Conservation (phyloP, 768 basidiomycete genomes). For the Dentipellis fragilis region DNA sequence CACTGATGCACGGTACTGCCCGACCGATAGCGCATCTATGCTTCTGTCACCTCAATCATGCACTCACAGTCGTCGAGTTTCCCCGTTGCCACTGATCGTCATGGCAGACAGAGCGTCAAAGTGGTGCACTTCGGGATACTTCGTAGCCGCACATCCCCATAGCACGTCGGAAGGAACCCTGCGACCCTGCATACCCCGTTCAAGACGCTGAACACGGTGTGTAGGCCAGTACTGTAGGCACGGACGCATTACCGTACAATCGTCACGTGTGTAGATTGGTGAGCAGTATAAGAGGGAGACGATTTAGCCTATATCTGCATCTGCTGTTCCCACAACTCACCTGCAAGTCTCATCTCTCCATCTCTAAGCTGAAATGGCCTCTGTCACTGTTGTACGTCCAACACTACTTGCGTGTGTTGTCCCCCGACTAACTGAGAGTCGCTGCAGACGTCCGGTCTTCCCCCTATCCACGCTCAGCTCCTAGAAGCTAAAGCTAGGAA, state of each 20-base stretch:
- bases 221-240: too few species aligned
- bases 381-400: background rate
- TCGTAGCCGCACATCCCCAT: too few species aligned
- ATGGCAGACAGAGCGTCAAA: too few species aligned
- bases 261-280: background rate
- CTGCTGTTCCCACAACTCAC: background rate
- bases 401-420: background rate
- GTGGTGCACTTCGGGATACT: too few species aligned
- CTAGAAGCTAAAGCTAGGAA: conserved; percentile 59
- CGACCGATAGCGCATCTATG: too few species aligned
- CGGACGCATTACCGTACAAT: background rate
- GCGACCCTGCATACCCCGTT: too few species aligned
- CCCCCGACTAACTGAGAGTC: background rate
- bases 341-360: background rate
- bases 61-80: too few species aligned
- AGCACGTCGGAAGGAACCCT: too few species aligned
- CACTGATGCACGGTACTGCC: too few species aligned
- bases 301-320: background rate
- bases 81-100: too few species aligned
- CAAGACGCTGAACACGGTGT: too few species aligned
- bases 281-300: background rate
- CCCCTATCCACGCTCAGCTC: background rate
- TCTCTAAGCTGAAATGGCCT: background rate
- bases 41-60: too few species aligned
- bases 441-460: background rate